Evolutionary conservation across 2,329 filamentous ascomycete genomes (phyloP), one percentile per base, ranked within the genome.

Genomic region (Stachybotrys chartarum): DNA sequence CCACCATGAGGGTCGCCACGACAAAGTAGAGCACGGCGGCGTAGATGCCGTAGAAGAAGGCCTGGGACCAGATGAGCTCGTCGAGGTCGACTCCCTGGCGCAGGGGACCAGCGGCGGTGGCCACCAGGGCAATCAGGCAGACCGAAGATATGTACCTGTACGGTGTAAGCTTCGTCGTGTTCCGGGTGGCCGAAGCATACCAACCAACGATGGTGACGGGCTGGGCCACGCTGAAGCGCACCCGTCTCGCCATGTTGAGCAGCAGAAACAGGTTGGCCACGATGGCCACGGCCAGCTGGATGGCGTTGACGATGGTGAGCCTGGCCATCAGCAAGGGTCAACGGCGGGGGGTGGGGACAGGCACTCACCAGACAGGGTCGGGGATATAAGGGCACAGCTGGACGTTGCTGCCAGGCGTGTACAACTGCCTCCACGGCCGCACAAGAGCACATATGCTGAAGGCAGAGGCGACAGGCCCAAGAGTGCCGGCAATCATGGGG

Each of bases 361-460:
- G 49, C 24, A 59, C 60, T 63, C 73, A 87, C 87, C 91, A 96
- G 60, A 70, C 60, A 1, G 91, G 91, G 68, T 96, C 91, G 0
- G 61, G 46, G 55, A 88, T 78, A 30, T 81, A 83, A 2, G 60
- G 39, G 0, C 82, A 85, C 1, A 74, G 64, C 10, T 79, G 72
- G 6, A 80, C 65, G 1, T 78, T 67, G 6, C 78, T 73, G 0
- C 75, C 74, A 0, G 78, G 75, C 1, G 70, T 67, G 6, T 81
- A 71, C 51, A 76, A 75, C 66, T 86, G 81, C 57, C 89, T 79
- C 92, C 91, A 96, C 24, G 83, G 83, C 31, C 84, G 85, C 1
- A 90, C 89, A n/a, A 96, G 78, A 7, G 91, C 90, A 58, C 88
- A 91, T 56, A 96, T 91, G 56, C 88, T 93, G 71, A 94, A 88